Percentiles rank a stretch among this genome's conserved stretches.
Conservation (phyloP, 2,329 filamentous ascomycete genomes). For the Diaporthe batatas region DNA sequence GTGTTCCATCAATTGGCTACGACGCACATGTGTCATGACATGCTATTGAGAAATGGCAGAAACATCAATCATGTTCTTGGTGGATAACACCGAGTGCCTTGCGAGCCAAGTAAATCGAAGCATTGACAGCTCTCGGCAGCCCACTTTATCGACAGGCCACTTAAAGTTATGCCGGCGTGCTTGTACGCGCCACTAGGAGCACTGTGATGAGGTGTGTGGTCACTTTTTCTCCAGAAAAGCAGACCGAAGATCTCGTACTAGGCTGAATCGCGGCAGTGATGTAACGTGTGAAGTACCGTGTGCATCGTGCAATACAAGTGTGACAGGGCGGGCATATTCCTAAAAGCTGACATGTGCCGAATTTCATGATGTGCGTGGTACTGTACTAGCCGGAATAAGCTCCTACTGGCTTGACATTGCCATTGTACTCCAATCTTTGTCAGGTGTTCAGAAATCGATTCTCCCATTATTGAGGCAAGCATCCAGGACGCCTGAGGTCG, state of each 20-base stretch:
- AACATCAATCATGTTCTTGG: neutral
- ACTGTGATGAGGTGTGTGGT: neutral
- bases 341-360: neutral
- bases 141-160: neutral
- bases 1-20: neutral
- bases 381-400: neutral
- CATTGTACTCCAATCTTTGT: neutral
- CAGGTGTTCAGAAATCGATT: neutral
- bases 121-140: neutral
- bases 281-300: neutral
- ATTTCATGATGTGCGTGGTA: neutral
- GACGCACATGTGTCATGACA: neutral
- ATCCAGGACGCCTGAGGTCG: no score
- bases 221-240: neutral
- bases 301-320: slow-evolving; percentile 16
- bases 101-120: neutral
- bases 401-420: neutral
- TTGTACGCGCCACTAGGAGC: neutral
- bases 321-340: neutral
- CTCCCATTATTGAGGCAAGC: no score
- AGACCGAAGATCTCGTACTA: neutral
- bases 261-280: neutral
- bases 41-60: neutral
- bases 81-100: neutral
- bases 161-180: neutral